Conservation (phyloP, 192 early-diverging fungal genomes). For the Spinellus fusiger region DNA sequence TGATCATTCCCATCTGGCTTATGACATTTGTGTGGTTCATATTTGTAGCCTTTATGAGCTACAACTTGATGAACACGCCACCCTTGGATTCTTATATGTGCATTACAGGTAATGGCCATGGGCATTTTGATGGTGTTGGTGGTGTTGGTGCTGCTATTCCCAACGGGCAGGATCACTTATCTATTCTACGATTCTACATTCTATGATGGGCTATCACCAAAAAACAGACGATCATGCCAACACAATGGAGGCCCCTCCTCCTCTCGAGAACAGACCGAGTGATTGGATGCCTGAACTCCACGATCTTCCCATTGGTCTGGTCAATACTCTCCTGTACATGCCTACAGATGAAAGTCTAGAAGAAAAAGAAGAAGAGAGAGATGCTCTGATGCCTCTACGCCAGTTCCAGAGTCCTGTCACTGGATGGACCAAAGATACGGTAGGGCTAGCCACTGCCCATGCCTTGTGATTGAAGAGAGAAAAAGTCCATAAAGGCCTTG, state of each 20-base stretch:
- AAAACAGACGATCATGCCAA: constrained; percentile 49
- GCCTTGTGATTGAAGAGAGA: not conserved
- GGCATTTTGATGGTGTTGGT: constrained; percentile 8
- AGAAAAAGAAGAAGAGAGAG: not conserved
- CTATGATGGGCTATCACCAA: constrained; percentile 3
- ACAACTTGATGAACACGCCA: constrained; percentile 74
- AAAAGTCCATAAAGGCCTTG: too few relatives aligned
- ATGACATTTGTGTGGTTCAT: constrained; percentile 70
- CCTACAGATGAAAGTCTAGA: not conserved
- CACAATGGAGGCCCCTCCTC: constrained; percentile 32
- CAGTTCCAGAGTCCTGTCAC: not conserved
- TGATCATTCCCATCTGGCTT: constrained; percentile 75
- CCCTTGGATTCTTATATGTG: constrained; percentile 66
- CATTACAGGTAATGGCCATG: constrained; percentile 55
- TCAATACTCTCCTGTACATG: constrained; percentile 64
- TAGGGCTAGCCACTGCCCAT: not conserved
- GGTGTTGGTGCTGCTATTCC: not conserved
- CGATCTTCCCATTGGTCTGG: constrained; percentile 64
- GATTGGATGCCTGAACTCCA: constrained; percentile 57
- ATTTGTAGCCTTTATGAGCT: constrained; percentile 65
- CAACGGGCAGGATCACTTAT: too few relatives aligned
- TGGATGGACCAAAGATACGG: not conserved
- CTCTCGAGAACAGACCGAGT: constrained; percentile 34
- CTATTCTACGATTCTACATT: too few relatives aligned
- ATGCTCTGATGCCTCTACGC: not conserved